Evolutionary conservation across 2,329 filamentous ascomycete species (phyloP).

Genomic region (Phialophora verrucosa): DNA sequence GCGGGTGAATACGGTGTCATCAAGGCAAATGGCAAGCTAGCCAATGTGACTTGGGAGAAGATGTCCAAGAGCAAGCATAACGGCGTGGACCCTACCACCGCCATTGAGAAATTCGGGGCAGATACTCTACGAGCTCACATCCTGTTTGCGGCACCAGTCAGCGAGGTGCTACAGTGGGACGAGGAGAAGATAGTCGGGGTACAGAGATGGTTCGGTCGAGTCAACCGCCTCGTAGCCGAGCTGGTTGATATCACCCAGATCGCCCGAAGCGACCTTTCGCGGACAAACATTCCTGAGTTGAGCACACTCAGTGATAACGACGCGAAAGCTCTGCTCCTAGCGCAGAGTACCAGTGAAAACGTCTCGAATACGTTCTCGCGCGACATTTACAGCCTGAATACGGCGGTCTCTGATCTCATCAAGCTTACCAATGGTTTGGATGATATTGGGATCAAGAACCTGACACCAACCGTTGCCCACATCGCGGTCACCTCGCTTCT

Average conservation of each 20-base stretch:
- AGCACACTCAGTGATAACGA: conserved; percentile 45
- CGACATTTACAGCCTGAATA: conserved; percentile 79
- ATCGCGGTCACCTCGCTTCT: conserved; percentile 63
- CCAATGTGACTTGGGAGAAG: conserved; percentile 77
- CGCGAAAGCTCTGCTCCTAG: conserved; percentile 64
- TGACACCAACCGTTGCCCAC: conserved; percentile 52
- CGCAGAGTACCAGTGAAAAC: conserved; percentile 70
- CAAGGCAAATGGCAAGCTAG: conserved; percentile 62
- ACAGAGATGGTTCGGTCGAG: conserved; percentile 75
- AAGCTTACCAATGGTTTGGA: conserved; percentile 72
- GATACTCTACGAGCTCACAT: conserved; percentile 86
- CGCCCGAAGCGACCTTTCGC: conserved; percentile 49
- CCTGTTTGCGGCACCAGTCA: conserved; percentile 84
- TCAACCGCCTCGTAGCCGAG: conserved; percentile 64
- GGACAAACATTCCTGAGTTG: conserved; percentile 12
- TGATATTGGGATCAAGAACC: conserved; percentile 35
- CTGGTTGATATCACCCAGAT: conserved; percentile 18
- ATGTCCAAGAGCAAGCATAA: conserved; percentile 97
- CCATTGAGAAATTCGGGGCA: conserved; percentile 76
- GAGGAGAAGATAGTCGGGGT: conserved; percentile 80
- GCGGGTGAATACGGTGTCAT: conserved; percentile 64
- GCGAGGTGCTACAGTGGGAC: conserved; percentile 86
- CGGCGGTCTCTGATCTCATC: conserved; percentile 81
- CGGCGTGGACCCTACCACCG: conserved; percentile 78
- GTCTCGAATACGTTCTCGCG: conserved; percentile 72